Percentiles rank a stretch among this genome's conserved stretches.
These are phyloP conservation scores for Bruguiera gymnorhiza DNA, from an alignment of 345 rosid species.

Conservation along the genomic window DNA sequence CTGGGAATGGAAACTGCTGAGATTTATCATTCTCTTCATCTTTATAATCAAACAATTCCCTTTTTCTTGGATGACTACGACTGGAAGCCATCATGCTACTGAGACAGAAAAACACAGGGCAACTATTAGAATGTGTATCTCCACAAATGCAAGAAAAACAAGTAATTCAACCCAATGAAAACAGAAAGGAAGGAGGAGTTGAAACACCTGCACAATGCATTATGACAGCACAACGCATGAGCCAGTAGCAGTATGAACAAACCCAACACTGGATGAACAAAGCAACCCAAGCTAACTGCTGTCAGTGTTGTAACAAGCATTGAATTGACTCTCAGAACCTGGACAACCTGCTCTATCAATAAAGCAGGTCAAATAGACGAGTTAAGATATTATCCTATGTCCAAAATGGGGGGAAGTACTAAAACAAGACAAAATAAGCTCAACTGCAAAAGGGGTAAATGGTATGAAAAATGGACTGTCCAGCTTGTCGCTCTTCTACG, in stretches of 20 bases:
- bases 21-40: conserved; percentile 33
- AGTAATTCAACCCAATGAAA: conserved; percentile 3
- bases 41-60: conserved; percentile 44
- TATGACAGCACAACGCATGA: conserved; percentile 74
- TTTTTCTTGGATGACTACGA: conserved; percentile 49
- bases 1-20: conserved; percentile 29
- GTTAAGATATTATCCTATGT: conserved; percentile 9
- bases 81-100: conserved; percentile 70
- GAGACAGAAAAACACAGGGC: conserved; percentile 31
- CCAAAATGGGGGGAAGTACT: not conserved
- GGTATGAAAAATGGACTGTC: conserved; percentile 1
- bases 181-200: conserved; percentile 1
- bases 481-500: conserved; percentile 2
- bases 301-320: conserved; percentile 47
- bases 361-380: conserved; percentile 14
- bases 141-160: conserved; percentile 3
- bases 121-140: conserved; percentile 27
- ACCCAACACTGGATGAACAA: conserved; percentile 92
- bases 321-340: conserved; percentile 61
- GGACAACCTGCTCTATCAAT: conserved; percentile 54
- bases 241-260: conserved; percentile 55
- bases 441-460: not conserved
- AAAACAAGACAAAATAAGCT: not conserved
- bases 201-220: conserved; percentile 69
- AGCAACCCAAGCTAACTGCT: conserved; percentile 59